Conservation (phyloP, 495 filamentous ascomycete genomes). For the Rhypophila decipiens region DNA sequence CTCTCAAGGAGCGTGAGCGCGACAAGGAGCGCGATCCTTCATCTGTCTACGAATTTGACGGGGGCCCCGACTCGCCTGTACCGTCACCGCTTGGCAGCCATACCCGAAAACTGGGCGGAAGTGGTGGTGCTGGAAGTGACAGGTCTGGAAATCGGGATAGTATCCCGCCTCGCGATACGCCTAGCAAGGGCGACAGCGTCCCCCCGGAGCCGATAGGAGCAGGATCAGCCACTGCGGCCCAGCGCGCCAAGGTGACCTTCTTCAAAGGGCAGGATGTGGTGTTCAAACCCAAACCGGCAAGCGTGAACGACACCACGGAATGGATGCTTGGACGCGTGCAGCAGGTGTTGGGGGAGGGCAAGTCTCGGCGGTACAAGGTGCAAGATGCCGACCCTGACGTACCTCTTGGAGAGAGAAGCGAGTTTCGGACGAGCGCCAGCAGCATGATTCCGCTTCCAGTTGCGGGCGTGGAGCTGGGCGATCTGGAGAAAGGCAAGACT, state of each 20-base stretch:
- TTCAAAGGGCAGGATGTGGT: conserved; percentile 74
- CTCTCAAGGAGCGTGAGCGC: conserved; percentile 11
- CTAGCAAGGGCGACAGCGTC: conserved; percentile 37
- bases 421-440: conserved; percentile 71
- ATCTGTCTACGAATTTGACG: conserved; percentile 62
- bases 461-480: conserved; percentile 49
- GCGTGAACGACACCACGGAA: conserved; percentile 60
- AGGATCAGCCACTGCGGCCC: conserved; percentile 17
- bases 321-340: conserved; percentile 91
- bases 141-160: conserved; percentile 32
- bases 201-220: conserved; percentile 31
- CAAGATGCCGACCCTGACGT: conserved; percentile 89
- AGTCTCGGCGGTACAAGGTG: conserved; percentile 87
- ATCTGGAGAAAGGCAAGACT: conserved; percentile 70
- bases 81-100: conserved; percentile 50
- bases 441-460: conserved; percentile 73
- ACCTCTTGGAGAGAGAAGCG: conserved; percentile 56
- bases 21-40: conserved; percentile 36
- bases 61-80: conserved; percentile 62
- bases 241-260: conserved; percentile 47
- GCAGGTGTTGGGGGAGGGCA: conserved; percentile 74
- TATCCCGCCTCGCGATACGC: conserved; percentile 41
- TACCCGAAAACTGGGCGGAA: conserved; percentile 41
- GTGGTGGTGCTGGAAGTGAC: conserved; percentile 48
- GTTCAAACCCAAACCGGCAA: conserved; percentile 71